These are phyloP conservation scores for Mortierella sp. DNA, from an alignment of 371 early-diverging fungal genomes.

Conservation along the genomic window DNA sequence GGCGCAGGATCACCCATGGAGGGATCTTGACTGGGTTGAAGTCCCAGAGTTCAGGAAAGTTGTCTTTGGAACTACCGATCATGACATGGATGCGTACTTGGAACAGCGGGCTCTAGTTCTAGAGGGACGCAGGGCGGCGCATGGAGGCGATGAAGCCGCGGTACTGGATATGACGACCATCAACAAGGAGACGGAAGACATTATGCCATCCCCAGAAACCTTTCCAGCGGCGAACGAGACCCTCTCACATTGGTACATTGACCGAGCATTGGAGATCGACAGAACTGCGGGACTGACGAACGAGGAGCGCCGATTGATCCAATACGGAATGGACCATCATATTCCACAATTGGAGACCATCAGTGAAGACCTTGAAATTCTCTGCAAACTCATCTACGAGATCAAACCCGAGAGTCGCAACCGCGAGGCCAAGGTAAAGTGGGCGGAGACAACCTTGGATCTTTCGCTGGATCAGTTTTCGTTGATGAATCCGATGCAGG, in stretches of 20 bases:
- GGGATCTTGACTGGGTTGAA: conserved; percentile 55
- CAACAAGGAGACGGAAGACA: conserved; percentile 46
- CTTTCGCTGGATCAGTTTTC: conserved; percentile 57
- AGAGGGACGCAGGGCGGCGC: conserved; percentile 47
- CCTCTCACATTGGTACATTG: conserved; percentile 71
- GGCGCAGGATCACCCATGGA: conserved; percentile 39
- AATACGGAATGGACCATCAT: conserved; percentile 64
- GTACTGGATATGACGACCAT: conserved; percentile 37
- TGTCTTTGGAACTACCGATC: conserved; percentile 52
- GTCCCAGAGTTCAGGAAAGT: conserved; percentile 57
- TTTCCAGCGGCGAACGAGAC: conserved; percentile 61
- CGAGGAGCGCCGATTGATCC: conserved; percentile 66
- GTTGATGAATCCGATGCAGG: conserved; percentile 60
- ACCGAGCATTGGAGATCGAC: conserved; percentile 68
- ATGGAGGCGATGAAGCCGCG: conserved; percentile 49
- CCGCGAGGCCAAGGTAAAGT: conserved; percentile 16
- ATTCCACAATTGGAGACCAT: conserved; percentile 62
- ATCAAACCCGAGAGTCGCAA: conserved; percentile 45
- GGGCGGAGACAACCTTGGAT: conserved; percentile 36
- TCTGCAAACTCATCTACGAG: conserved; percentile 71
- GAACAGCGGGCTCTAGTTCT: conserved; percentile 33
- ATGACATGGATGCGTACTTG: conserved; percentile 52
- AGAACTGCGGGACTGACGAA: conserved; percentile 61
- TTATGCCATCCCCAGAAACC: conserved; percentile 36
- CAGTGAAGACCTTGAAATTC: conserved; percentile 65